Percentiles rank a stretch among this genome's conserved stretches.
These are phyloP conservation scores for Trichoderma simmonsii DNA, from an alignment of 2,329 filamentous ascomycete genomes.

Conservation along the genomic window DNA sequence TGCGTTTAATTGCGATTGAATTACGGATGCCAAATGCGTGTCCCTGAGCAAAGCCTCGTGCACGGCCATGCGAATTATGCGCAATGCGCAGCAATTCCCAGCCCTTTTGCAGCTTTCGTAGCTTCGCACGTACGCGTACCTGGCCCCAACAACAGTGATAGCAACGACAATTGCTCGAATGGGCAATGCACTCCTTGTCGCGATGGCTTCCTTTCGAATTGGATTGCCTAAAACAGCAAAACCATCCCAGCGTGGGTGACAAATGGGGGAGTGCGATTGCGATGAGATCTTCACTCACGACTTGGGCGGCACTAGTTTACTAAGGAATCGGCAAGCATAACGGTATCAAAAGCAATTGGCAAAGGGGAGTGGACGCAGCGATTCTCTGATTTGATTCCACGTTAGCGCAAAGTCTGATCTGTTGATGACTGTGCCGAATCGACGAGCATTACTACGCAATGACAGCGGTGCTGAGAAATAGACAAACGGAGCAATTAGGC, in stretches of 20 bases:
- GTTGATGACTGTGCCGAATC: constrained; percentile 10
- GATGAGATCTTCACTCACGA: not conserved
- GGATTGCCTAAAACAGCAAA: not conserved
- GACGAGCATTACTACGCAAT: not conserved
- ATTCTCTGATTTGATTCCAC: not conserved
- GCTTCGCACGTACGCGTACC: not conserved
- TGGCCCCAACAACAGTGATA: not conserved
- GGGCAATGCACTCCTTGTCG: not conserved
- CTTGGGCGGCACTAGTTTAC: not conserved
- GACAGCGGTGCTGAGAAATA: constrained; percentile 14
- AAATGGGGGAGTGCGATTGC: not conserved
- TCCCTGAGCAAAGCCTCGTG: not conserved
- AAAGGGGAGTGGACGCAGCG: not conserved
- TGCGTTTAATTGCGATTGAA: not conserved
- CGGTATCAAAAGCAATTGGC: not conserved
- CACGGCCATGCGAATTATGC: not conserved
- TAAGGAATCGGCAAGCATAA: not conserved
- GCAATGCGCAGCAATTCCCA: not conserved
- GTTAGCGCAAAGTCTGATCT: constrained; percentile 8
- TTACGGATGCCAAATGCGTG: not conserved
- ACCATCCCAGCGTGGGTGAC: not conserved
- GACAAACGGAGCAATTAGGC: not conserved
- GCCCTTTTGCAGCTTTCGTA: not conserved
- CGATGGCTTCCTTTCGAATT: not conserved
- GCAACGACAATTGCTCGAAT: not conserved